Evolutionary conservation across 2,329 filamentous ascomycete species (phyloP).

Genomic region (Penicillium nordicum): DNA sequence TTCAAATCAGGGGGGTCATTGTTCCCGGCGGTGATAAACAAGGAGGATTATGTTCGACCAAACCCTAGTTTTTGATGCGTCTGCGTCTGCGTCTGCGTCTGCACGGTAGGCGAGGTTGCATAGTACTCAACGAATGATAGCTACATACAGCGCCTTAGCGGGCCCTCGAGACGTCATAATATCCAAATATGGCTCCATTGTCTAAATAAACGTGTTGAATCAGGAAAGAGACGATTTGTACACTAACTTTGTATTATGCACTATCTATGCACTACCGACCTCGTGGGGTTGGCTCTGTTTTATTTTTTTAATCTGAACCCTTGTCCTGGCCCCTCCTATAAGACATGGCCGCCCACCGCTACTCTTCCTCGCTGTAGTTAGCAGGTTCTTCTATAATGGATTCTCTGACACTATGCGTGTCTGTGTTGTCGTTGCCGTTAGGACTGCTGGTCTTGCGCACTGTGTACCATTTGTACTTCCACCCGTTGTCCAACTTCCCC

Average conservation of each 20-base stretch:
- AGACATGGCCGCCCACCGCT: neutral
- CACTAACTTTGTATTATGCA: neutral
- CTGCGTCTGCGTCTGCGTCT: neutral
- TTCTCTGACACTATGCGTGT: neutral
- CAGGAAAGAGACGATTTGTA: neutral
- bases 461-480: slow-evolving; percentile 20
- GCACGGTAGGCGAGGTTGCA: neutral
- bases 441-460: slow-evolving; percentile 3
- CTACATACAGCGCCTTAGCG: neutral
- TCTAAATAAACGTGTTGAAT: neutral
- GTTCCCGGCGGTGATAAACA: neutral
- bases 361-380: neutral
- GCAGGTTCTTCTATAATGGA: slow-evolving; percentile 3
- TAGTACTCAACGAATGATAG: slow-evolving; percentile 1
- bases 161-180: neutral
- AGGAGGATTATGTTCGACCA: neutral
- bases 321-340: neutral
- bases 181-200: neutral
- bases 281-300: neutral
- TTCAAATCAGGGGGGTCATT: neutral
- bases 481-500: slow-evolving; percentile 32
- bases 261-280: neutral
- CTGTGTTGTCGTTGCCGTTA: neutral
- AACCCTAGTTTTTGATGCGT: neutral
- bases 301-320: neutral